Percentiles rank a stretch among this genome's conserved stretches.
Conservation (phyloP, 2,329 filamentous ascomycete species). For the Claviceps paspali region DNA sequence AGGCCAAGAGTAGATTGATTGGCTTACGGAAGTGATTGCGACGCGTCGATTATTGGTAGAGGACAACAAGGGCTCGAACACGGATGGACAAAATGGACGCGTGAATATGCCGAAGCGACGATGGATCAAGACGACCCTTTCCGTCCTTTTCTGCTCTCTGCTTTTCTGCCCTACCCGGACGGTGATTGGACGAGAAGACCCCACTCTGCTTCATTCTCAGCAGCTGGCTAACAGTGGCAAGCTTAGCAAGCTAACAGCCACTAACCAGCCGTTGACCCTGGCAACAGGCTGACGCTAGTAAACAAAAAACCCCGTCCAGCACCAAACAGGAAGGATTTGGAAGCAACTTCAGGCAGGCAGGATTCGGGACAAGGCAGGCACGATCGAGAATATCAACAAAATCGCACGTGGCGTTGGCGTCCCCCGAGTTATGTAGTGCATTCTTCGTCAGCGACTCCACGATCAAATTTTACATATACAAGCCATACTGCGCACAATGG, state of each 20-base stretch:
- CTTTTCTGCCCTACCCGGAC: no score
- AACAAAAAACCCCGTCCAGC: conserved; percentile 14
- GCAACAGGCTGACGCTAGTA: conserved; percentile 20
- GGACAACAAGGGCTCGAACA: neutral
- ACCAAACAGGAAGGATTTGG: conserved; percentile 3
- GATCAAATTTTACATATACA: conserved; percentile 24
- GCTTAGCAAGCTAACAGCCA: no score
- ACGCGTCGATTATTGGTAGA: conserved; percentile 1
- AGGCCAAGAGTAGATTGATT: neutral
- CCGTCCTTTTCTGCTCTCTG: no score
- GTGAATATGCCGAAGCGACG: no score
- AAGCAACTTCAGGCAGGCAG: no score
- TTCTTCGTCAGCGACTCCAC: conserved; percentile 25
- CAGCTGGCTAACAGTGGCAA: no score
- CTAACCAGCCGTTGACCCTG: conserved; percentile 14
- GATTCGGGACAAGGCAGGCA: no score
- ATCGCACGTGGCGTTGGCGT: neutral
- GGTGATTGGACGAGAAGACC: no score
- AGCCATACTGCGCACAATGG: conserved; percentile 25
- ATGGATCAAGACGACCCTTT: no score
- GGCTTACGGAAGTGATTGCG: neutral
- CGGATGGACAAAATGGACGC: neutral
- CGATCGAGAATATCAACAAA: no score
- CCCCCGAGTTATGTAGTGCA: conserved; percentile 20
- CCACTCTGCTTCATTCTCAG: no score